phyloP scores from a whole-genome alignment of 164 flowering plant genomes.

The Cinnamomum micranthum region DNA sequence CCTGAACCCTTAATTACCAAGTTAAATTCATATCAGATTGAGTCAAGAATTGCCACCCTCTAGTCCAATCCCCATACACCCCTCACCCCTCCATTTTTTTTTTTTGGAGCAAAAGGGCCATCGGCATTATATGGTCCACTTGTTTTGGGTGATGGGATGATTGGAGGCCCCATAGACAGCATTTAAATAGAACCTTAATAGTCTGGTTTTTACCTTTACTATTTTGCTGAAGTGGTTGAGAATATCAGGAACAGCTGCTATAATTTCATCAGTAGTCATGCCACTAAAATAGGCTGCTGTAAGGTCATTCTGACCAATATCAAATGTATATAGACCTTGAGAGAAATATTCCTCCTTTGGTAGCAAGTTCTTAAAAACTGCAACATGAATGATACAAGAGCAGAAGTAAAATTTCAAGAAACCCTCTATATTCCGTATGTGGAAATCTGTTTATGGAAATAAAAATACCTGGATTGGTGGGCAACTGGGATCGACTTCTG shows the following conservation, averaged over 20 bases:
- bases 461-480: slow-evolving; percentile 25
- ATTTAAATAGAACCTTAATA: neutral
- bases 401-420: too few relatives aligned
- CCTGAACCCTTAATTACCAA: too few relatives aligned
- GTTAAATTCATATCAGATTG: too few relatives aligned
- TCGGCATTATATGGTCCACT: too few relatives aligned
- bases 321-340: slow-evolving; percentile 46
- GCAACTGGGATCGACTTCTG: slow-evolving; percentile 26
- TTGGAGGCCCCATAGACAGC: neutral
- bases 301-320: slow-evolving; percentile 58
- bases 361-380: slow-evolving; percentile 25
- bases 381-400: neutral
- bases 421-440: neutral
- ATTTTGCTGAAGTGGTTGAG: slow-evolving; percentile 28
- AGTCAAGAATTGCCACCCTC: too few relatives aligned
- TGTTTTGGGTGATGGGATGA: too few relatives aligned
- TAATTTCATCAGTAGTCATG: slow-evolving; percentile 37
- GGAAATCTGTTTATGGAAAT: neutral
- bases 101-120: too few relatives aligned
- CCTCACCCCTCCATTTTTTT: too few relatives aligned
- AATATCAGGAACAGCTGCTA: slow-evolving; percentile 41
- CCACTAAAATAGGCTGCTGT: slow-evolving; percentile 37
- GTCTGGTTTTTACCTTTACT: slow-evolving; percentile 32
- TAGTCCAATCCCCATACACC: too few relatives aligned
- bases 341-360: slow-evolving; percentile 37